Percentiles rank a stretch among this genome's conserved stretches.
Evolutionary conservation across 495 filamentous ascomycete species (phyloP).

Genomic region (Neurospora cerealis): DNA sequence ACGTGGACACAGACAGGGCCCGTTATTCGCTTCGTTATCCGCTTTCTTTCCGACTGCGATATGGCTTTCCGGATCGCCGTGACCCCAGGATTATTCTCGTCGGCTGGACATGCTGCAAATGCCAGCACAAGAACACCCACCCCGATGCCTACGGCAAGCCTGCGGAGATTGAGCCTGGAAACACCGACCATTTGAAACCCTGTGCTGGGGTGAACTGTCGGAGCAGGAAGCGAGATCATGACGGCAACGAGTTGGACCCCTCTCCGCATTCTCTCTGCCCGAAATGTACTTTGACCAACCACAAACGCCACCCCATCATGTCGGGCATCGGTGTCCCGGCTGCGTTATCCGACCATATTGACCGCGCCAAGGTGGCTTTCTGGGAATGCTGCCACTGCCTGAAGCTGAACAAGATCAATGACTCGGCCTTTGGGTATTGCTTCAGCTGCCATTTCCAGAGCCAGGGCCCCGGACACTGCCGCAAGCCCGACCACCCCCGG

Average conservation of each 20-base stretch:
- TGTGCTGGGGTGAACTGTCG: background rate
- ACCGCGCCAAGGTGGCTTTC: background rate
- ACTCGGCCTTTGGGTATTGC: background rate
- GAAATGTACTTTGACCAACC: background rate
- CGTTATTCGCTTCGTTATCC: background rate
- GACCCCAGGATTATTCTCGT: background rate
- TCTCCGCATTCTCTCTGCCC: background rate
- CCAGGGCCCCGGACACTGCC: background rate
- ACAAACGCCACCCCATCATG: background rate
- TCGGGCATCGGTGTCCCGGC: background rate
- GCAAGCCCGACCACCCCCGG: background rate
- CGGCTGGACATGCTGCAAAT: background rate
- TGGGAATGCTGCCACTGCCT: background rate
- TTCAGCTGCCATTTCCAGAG: background rate
- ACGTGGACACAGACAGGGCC: background rate
- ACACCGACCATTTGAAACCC: background rate
- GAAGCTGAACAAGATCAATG: background rate
- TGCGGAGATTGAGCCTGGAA: background rate
- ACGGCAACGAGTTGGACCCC: background rate
- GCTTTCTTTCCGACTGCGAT: background rate
- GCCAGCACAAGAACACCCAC: background rate
- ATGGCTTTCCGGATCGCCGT: background rate
- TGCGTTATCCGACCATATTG: background rate
- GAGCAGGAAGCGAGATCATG: background rate
- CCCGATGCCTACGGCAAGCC: background rate